Evolutionary conservation across 2,329 filamentous ascomycete genomes (phyloP), one percentile per base, ranked within the genome.

Genomic region (Zopfia rhizophila): DNA sequence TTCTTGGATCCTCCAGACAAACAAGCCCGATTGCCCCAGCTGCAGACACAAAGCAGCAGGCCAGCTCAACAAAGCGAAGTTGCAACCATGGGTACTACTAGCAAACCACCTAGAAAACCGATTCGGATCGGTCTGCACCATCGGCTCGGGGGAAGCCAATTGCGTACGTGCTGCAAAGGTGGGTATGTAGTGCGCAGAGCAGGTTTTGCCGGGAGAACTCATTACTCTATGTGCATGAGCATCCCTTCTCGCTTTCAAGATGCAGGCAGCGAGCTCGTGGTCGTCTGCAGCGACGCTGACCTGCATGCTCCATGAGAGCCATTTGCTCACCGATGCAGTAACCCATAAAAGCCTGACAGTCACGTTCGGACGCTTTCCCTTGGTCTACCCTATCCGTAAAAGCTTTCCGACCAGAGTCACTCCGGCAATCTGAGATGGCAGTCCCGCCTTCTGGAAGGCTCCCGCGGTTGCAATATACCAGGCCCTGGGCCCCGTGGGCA

Each of bases 161-260:
- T n/a, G n/a, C n/a, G n/a, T n/a, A n/a, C n/a, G n/a, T n/a, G n/a
- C n/a, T n/a, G n/a, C n/a, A n/a, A n/a, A n/a, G n/a, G n/a, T n/a
- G n/a, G n/a, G n/a, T n/a, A n/a, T n/a, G n/a, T n/a, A n/a, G n/a
- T n/a, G n/a, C n/a, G n/a, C n/a, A 49, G 45, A 54, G 58, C 56
- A 68, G 46, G 45, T 56, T 48, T 58, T 57, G 39, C 60, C 61
- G 58, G 39, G 48, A 33, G 38, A 61, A 49, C 54, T 44, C 37
- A 57, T 61, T 61, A 58, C 58, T 45, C 58, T 58, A 44, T 56
- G 42, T 55, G 56, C 60, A 55, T 57, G 58, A 58, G 61, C 53
- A 61, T 56, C 54, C 47, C n/a, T n/a, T n/a, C n/a, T 56, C 43
- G 45, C 49, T 48, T 56, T 53, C 62, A 59, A 43, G n/a, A n/a